Evolutionary conservation across 1,139 yeast genomes (phyloP).

Genomic region (Yamadazyma diospyri): DNA sequence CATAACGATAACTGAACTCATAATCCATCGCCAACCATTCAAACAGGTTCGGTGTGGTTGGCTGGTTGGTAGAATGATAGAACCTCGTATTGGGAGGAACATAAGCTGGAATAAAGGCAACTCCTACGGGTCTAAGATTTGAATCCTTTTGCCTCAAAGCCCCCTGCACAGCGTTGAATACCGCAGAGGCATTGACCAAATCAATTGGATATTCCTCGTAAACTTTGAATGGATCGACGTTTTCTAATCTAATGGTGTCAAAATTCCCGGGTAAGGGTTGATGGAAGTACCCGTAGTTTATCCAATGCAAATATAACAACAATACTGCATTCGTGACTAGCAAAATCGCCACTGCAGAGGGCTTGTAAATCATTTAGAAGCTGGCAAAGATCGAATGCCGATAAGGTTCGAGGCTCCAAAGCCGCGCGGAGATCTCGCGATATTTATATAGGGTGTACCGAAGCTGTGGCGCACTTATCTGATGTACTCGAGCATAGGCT

Average conservation of each 20-base stretch:
- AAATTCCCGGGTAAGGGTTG: neutral
- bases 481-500: too few relatives aligned
- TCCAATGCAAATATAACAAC: neutral
- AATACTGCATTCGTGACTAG: neutral
- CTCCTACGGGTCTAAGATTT: slow-evolving; percentile 50
- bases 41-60: slow-evolving; percentile 34
- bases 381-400: too few relatives aligned
- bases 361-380: too few relatives aligned
- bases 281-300: neutral
- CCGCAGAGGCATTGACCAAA: slow-evolving; percentile 45
- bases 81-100: slow-evolving; percentile 53
- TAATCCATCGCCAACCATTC: slow-evolving; percentile 62
- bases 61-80: slow-evolving; percentile 42
- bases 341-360: neutral
- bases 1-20: slow-evolving; percentile 52
- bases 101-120: slow-evolving; percentile 53
- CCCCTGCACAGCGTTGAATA: slow-evolving; percentile 50
- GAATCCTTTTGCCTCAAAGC: slow-evolving; percentile 48
- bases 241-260: slow-evolving; percentile 3
- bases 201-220: slow-evolving; percentile 25
- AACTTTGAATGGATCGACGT: slow-evolving; percentile 7
- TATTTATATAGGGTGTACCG: too few relatives aligned
- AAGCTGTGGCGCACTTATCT: too few relatives aligned
- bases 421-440: too few relatives aligned
- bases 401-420: too few relatives aligned